Evolutionary conservation across 192 early-diverging fungal species (phyloP).

Genomic region (Backusella mclennaniae): DNA sequence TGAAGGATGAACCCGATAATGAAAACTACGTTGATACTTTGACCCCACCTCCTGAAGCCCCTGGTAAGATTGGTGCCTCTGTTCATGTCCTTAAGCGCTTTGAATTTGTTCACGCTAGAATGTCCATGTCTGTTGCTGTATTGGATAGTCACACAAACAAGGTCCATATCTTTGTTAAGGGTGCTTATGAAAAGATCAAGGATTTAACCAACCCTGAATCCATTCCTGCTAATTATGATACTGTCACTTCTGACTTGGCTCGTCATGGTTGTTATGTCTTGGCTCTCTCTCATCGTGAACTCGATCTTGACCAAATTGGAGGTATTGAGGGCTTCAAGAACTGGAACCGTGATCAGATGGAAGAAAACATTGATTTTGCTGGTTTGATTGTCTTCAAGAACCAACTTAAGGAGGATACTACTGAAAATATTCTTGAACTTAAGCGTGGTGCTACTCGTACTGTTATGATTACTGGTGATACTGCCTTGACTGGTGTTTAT

Average conservation of each 20-base stretch:
- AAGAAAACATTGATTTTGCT: constrained; percentile 51
- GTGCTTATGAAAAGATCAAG: constrained; percentile 71
- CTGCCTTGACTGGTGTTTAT: constrained; percentile 71
- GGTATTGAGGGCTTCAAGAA: constrained; percentile 29
- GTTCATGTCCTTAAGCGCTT: constrained; percentile 61
- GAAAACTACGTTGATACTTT: constrained; percentile 46
- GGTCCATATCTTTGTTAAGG: constrained; percentile 65
- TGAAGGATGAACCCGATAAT: constrained; percentile 26
- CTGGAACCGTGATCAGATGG: constrained; percentile 57
- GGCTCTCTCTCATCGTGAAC: constrained; percentile 57
- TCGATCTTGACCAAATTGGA: constrained; percentile 40
- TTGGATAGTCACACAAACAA: constrained; percentile 50
- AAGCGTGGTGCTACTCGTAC: constrained; percentile 68
- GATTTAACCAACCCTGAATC: constrained; percentile 47
- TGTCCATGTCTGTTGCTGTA: constrained; percentile 69
- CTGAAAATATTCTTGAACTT: constrained; percentile 64
- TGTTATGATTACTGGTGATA: constrained; percentile 86
- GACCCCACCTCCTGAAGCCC: constrained; percentile 20
- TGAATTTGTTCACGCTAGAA: constrained; percentile 68
- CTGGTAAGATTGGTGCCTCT: constrained; percentile 20
- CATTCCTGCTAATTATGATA: constrained; percentile 59
- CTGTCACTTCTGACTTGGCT: constrained; percentile 52
- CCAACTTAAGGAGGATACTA: constrained; percentile 71
- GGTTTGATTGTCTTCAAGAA: constrained; percentile 80
- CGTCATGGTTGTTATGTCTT: constrained; percentile 76